Evolutionary conservation across 164 flowering plant genomes (phyloP).

Genomic region (Stephania japonica): DNA sequence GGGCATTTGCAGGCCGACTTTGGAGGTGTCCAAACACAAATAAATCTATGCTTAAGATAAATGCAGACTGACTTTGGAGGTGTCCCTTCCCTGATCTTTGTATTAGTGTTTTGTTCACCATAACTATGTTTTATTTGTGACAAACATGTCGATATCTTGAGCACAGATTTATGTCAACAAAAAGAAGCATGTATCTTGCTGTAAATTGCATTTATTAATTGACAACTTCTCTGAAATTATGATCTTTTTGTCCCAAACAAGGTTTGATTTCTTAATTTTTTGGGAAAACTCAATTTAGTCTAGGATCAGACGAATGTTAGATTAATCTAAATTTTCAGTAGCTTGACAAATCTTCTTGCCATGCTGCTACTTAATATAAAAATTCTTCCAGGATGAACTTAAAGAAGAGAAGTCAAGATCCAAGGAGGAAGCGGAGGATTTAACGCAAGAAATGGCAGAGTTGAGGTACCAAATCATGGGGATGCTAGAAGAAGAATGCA

Average conservation of each 20-base stretch:
- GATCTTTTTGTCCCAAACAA: background rate
- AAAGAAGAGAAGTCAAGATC: slow-evolving; percentile 63
- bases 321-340: background rate
- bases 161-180: background rate
- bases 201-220: no score
- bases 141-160: background rate
- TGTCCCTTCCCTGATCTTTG: background rate
- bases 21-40: no score
- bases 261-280: background rate
- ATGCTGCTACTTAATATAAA: background rate
- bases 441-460: slow-evolving; percentile 92
- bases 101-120: background rate
- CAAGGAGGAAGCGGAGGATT: slow-evolving; percentile 71
- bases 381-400: slow-evolving; percentile 51
- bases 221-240: background rate
- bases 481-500: slow-evolving; percentile 81
- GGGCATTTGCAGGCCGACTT: no score
- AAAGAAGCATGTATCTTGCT: background rate
- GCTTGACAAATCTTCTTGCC: background rate
- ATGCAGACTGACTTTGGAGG: no score
- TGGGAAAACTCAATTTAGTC: background rate
- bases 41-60: no score
- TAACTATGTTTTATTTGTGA: background rate
- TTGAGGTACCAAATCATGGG: slow-evolving; percentile 63
- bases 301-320: background rate